Conservation (phyloP, 495 filamentous ascomycete species). For the Amorphotheca resinae region DNA sequence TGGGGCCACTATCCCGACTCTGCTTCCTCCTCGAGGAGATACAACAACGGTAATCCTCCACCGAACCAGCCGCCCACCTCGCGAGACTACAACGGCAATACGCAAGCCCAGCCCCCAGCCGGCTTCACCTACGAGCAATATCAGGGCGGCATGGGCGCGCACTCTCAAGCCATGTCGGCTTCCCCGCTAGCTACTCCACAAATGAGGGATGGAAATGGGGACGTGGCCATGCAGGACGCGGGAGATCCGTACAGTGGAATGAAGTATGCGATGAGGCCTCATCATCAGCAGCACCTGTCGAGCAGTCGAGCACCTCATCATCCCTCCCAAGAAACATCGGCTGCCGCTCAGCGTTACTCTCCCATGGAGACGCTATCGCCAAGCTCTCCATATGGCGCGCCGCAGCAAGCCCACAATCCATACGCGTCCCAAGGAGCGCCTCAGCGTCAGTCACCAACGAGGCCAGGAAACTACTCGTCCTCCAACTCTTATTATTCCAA, state of each 20-base stretch:
- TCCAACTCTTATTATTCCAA: constrained; percentile 35
- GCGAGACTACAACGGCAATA: constrained; percentile 33
- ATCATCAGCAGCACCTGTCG: constrained; percentile 48
- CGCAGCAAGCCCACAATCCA: constrained; percentile 25
- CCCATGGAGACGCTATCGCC: constrained; percentile 74
- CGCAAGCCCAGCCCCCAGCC: constrained; percentile 45
- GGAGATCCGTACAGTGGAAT: constrained; percentile 63
- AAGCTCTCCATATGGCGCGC: constrained; percentile 35
- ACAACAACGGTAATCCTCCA: constrained; percentile 34
- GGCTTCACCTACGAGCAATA: constrained; percentile 68
- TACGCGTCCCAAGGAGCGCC: constrained; percentile 21
- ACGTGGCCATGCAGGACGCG: constrained; percentile 87
- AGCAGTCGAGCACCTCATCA: constrained; percentile 36
- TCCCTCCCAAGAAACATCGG: constrained; percentile 48
- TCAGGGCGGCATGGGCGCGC: constrained; percentile 36
- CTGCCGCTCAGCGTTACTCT: constrained; percentile 83
- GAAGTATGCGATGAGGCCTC: constrained; percentile 67
- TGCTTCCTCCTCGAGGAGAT: constrained; percentile 31
- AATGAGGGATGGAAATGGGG: constrained; percentile 61
- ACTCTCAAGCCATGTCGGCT: constrained; percentile 37
- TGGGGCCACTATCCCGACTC: constrained; percentile 36
- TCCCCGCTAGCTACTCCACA: constrained; percentile 56
- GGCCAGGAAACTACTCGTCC: constrained; percentile 32
- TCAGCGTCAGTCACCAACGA: constrained; percentile 36
- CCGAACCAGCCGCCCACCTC: constrained; percentile 22